These are phyloP conservation scores for Coemansia sp. DNA, from an alignment of 192 early-diverging fungal species.

Conservation along the genomic window DNA sequence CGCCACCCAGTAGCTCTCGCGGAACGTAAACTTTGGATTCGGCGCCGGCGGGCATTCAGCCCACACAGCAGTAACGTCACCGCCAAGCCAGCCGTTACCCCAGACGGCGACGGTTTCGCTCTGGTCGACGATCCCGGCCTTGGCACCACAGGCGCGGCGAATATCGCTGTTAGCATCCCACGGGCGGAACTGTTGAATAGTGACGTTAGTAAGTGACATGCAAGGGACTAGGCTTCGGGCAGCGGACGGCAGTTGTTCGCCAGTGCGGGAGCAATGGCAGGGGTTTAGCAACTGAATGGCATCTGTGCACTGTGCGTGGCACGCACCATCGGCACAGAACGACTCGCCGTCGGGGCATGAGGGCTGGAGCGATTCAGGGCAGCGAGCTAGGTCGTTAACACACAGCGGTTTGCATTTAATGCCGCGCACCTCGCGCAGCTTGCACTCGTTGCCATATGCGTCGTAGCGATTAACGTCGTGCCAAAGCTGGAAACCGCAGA, in stretches of 20 bases:
- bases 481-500: neutral
- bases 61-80: conserved; percentile 38
- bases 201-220: conserved; percentile 24
- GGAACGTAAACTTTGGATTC: conserved; percentile 29
- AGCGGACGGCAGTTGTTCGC: conserved; percentile 11
- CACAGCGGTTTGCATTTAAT: conserved; percentile 53
- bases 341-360: conserved; percentile 43
- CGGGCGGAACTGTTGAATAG: conserved; percentile 41
- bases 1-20: conserved; percentile 46
- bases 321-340: conserved; percentile 56
- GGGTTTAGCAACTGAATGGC: conserved; percentile 28
- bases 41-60: conserved; percentile 40
- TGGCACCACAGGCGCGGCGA: conserved; percentile 18
- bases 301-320: conserved; percentile 42
- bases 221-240: conserved; percentile 38
- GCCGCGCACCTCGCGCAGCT: conserved; percentile 34
- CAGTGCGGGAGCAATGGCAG: conserved; percentile 40
- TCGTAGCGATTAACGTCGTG: conserved; percentile 53
- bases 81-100: conserved; percentile 14
- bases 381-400: conserved; percentile 45
- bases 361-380: conserved; percentile 24
- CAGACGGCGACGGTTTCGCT: conserved; percentile 18
- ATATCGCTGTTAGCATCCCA: conserved; percentile 15
- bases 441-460: conserved; percentile 46
- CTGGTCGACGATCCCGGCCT: conserved; percentile 23